Evolutionary conservation across 768 basidiomycete genomes (phyloP).

Genomic region (Dictyophora rubrovolvata): DNA sequence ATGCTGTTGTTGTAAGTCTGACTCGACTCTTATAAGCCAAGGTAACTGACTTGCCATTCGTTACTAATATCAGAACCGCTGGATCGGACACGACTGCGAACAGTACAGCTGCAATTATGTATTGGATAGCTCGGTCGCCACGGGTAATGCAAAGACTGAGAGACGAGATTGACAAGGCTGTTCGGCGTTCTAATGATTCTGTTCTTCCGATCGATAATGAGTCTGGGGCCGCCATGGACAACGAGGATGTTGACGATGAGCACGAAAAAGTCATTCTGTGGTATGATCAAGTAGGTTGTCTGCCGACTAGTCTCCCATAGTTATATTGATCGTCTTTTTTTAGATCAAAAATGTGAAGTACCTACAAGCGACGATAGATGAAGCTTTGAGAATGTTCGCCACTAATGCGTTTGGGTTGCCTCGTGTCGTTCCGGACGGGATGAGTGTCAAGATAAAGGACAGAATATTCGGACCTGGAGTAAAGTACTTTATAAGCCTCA

Average conservation of each 20-base stretch:
- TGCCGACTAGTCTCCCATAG: not conserved
- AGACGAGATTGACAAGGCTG: conserved; percentile 9
- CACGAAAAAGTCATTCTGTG: not conserved
- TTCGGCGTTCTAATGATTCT: not conserved
- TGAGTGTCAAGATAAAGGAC: conserved; percentile 15
- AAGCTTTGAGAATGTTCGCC: conserved; percentile 25
- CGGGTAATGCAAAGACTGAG: conserved; percentile 4
- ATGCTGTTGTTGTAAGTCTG: conserved; percentile 7
- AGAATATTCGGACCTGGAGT: conserved; percentile 21
- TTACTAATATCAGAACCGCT: conserved; percentile 18
- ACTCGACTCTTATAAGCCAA: not conserved
- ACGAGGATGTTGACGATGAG: not conserved
- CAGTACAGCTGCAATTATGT: conserved; percentile 20
- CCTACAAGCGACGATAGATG: conserved; percentile 23
- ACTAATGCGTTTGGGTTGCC: conserved; percentile 29
- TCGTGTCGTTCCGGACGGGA: conserved; percentile 22
- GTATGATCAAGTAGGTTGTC: not conserved
- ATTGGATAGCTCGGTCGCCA: conserved; percentile 7
- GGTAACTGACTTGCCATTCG: too few species aligned
- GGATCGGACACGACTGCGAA: conserved; percentile 28
- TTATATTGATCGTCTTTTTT: not conserved
- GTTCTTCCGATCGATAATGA: not conserved
- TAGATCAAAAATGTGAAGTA: conserved; percentile 17
- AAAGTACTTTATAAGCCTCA: not conserved
- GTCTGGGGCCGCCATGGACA: too few species aligned